Percentiles rank a stretch among this genome's conserved stretches.
Evolutionary conservation across 202 grass and related monocot species (phyloP).

Genomic region (Tripidium arundinaceum): DNA sequence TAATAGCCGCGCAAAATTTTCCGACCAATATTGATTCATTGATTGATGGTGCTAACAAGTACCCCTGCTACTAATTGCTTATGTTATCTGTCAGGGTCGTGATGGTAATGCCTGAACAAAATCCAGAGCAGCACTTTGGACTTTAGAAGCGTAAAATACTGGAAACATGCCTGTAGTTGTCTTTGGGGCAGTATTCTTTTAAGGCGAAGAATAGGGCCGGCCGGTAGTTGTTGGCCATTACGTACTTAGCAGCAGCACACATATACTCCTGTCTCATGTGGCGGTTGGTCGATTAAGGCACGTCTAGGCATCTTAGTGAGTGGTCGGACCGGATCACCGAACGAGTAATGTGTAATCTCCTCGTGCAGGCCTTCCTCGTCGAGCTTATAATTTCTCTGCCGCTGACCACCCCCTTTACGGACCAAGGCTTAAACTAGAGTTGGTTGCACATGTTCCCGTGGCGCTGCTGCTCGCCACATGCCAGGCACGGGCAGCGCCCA

Average conservation of each 20-base stretch:
- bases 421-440: background rate
- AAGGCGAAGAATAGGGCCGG: background rate
- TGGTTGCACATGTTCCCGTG: background rate
- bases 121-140: background rate
- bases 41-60: background rate
- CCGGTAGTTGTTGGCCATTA: constrained; percentile 24
- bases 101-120: constrained; percentile 30
- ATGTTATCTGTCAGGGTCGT: constrained; percentile 2
- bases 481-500: background rate
- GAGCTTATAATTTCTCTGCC: background rate
- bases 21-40: background rate
- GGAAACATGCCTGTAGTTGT: background rate
- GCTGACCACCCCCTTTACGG: background rate
- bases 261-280: constrained; percentile 5
- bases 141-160: background rate
- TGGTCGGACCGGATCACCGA: background rate
- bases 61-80: background rate
- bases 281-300: background rate
- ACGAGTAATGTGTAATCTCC: background rate
- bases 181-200: background rate
- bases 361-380: constrained; percentile 22
- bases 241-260: background rate
- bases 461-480: constrained; percentile 17
- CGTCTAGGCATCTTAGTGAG: background rate
- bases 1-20: background rate